Percentiles rank a stretch among this genome's conserved stretches.
Conservation (phyloP, 805 yeast genomes). For the Candida verbasci region DNA sequence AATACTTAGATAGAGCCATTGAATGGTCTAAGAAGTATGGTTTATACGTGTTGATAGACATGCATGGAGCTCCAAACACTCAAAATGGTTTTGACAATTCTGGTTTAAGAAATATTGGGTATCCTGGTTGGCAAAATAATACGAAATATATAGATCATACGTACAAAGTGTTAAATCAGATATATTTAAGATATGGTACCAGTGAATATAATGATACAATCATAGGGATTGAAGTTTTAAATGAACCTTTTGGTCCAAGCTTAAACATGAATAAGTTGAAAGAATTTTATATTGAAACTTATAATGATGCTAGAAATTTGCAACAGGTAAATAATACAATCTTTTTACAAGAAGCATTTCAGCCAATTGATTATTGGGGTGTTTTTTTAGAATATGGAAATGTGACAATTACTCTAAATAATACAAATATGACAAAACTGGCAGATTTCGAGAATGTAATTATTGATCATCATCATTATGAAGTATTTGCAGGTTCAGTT, state of each 20-base stretch:
- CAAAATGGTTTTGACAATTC: slow-evolving; percentile 86
- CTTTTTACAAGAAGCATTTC: slow-evolving; percentile 66
- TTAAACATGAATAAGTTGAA: slow-evolving; percentile 18
- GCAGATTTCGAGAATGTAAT: slow-evolving; percentile 29
- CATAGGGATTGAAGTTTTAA: slow-evolving; percentile 36
- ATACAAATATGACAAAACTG: slow-evolving; percentile 9
- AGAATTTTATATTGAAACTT: slow-evolving; percentile 25
- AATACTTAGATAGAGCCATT: slow-evolving; percentile 59
- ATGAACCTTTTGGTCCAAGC: slow-evolving; percentile 33
- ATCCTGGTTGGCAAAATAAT: slow-evolving; percentile 32
- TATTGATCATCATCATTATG: slow-evolving; percentile 40
- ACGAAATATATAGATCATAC: slow-evolving; percentile 26
- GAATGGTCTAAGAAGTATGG: slow-evolving; percentile 61
- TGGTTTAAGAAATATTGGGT: slow-evolving; percentile 50
- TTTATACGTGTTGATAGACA: slow-evolving; percentile 67
- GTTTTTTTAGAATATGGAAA: slow-evolving; percentile 23
- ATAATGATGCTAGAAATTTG: slow-evolving; percentile 26
- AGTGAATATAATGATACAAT: slow-evolving; percentile 26
- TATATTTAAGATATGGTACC: slow-evolving; percentile 33
- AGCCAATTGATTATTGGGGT: slow-evolving; percentile 53
- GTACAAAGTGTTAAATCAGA: slow-evolving; percentile 26
- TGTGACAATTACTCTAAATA: slow-evolving; percentile 9
- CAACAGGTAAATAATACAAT: slow-evolving; percentile 37
- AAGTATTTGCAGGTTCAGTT: slow-evolving; percentile 28
- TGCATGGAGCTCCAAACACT: slow-evolving; percentile 81